Evolutionary conservation across 768 basidiomycete species (phyloP), one percentile per base, ranked within the genome.

Genomic region (Myochromella boudieri): DNA sequence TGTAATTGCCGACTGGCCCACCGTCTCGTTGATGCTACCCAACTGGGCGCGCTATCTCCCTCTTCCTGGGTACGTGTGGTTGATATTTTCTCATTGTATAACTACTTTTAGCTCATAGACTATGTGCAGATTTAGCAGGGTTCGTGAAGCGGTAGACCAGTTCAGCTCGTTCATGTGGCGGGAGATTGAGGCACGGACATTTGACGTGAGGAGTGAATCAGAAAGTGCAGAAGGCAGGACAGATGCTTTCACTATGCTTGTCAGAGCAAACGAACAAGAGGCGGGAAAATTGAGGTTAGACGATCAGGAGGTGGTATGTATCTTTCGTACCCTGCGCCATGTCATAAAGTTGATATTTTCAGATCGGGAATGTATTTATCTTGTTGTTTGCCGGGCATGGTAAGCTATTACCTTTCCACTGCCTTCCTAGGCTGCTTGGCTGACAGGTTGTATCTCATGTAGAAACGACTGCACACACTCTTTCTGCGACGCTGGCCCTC

Each of bases 351-450:
- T 18, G 14, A 20, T 15, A 14, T 27, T 1, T 20, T 24, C 38
- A 78, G 78, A 76, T 79, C 33, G 80, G 78, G 3, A 80, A 81
- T 42, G 56, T 78, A 0, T 81, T 72, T 51, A 55, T 72, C 9
- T 61, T 79, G 53, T 61, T 85, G 6, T 75, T 84, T 26, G 81
- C 81, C 22, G 82, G 82, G 3, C 79, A 82, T 57, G 81, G 80
- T 74, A 49, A 29, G 63, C 14, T 6, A 4, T 15, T 26, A 28
- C 3, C 8, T 1, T 18, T 34, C 14, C 5, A 6, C 33, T 34
- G 18, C 14, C 33, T n/a, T 34, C 14, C n/a, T 34, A 12, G n/a
- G 14, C 18, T 31, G n/a, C n/a, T 31, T n/a, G n/a, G 29, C 29
- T 31, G 29, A 31, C 29, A 31, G 29, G n/a, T n/a, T 1, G 32